Evolutionary conservation across 2,329 filamentous ascomycete species (phyloP), one percentile per base, ranked within the genome.

Genomic region (Elsinoe arachidis): DNA sequence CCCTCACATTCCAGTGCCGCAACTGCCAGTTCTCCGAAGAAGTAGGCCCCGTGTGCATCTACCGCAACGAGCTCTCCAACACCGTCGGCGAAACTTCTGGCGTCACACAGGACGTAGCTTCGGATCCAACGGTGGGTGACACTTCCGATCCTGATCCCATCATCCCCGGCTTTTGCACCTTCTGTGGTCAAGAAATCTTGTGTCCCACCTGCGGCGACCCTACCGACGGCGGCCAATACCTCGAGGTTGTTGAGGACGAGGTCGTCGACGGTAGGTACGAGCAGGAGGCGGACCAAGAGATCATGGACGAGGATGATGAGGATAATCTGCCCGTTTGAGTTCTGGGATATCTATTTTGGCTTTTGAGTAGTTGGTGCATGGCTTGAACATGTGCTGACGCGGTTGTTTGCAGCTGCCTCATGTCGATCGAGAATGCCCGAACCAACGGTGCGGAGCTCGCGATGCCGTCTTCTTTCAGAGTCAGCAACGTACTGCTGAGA

Each of bases 381-480:
- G 17, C 35, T 51, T 39, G 49, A 53, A 62, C 58, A 63, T 64
- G 57, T 66, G 67, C 68, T 70, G 68, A 70, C 67, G 62, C 61
- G 58, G 62, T 58, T 61, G 49, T 57, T 62, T 66, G 64, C 65
- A 96, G 91, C 88, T 97, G 72, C 93, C 93, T 63, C 86, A 91
- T 67, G 86, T 90, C 66, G 88, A 90, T 71, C 90, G 88, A 74
- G 80, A 81, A 60, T 99, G 93, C 76, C 90, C 90, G 55, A 81
- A 79, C 34, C 30, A 53, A 33, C 38, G 58, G 65, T 99, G 95
- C 78, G 80, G 82, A 63, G 87, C 93, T 72, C 83, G 84, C 65
- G 91, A 97, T 75, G 90, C 91, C 46, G 95, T 99, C 60, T 99
- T 96, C 77, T 99, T 99, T 78, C 93, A 99, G 77, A 96, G 91